These are phyloP conservation scores for Plasmodium blacklocki DNA, from an alignment of 169 alveolate genomes.

Conservation along the genomic window DNA sequence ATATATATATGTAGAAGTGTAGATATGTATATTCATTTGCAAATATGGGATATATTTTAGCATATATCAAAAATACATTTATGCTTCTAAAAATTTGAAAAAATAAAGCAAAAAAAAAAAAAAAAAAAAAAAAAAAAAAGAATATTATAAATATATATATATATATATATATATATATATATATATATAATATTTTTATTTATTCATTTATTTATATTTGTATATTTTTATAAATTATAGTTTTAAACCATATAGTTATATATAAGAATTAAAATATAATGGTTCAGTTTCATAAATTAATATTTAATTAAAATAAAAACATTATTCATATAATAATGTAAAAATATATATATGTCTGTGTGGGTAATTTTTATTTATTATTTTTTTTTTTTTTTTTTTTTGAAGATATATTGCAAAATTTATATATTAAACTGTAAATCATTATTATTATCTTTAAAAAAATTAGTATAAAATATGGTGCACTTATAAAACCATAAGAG, in stretches of 20 bases:
- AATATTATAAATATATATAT: too few species aligned
- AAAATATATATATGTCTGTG: too few species aligned
- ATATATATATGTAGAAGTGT: not conserved
- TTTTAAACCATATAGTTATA: not conserved
- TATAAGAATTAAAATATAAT: not conserved
- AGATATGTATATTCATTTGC: not conserved
- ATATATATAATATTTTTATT: too few species aligned
- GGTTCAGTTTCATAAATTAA: not conserved
- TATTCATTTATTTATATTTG: too few species aligned
- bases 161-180: too few species aligned
- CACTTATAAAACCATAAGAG: too few species aligned
- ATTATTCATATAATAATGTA: too few species aligned
- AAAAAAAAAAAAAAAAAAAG: not conserved
- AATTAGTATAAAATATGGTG: not conserved
- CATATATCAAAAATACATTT: too few species aligned
- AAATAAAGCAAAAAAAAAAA: not conserved
- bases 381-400: not conserved
- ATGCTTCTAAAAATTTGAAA: not conserved
- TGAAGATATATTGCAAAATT: not conserved
- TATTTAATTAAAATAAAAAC: slow-evolving; percentile 1
- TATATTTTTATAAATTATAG: not conserved
- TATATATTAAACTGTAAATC: slow-evolving; percentile 33
- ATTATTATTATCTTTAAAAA: slow-evolving; percentile 8
- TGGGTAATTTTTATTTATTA: too few species aligned
- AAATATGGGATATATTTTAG: not conserved